These are phyloP conservation scores for Artomyces pyxidatus DNA, from an alignment of 768 basidiomycete genomes.

Conservation along the genomic window DNA sequence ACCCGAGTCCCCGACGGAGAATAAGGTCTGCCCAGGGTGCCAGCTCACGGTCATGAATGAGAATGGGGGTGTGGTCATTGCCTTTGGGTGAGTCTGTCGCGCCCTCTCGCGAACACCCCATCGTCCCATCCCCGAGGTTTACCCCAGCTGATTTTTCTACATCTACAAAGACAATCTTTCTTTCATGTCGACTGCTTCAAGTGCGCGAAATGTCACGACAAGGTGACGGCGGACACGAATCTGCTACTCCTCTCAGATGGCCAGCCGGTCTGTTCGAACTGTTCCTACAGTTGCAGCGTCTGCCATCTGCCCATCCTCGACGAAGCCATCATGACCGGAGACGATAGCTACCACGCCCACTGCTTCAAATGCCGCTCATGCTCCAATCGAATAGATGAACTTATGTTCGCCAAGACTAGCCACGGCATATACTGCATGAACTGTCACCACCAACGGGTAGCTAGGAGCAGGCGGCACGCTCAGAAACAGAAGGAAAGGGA, in stretches of 20 bases:
- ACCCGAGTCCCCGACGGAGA: slow-evolving; percentile 23
- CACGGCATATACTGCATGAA: slow-evolving; percentile 99
- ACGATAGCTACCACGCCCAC: slow-evolving; percentile 96
- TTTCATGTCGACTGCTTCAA: slow-evolving; percentile 96
- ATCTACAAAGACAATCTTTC: slow-evolving; percentile 68
- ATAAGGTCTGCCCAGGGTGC: slow-evolving; percentile 76
- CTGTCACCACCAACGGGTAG: slow-evolving; percentile 97
- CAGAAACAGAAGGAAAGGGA: slow-evolving; percentile 78
- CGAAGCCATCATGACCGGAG: slow-evolving; percentile 99
- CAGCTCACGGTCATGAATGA: slow-evolving; percentile 74
- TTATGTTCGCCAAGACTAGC: slow-evolving; percentile 96
- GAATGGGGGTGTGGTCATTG: slow-evolving; percentile 82
- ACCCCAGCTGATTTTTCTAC: neutral
- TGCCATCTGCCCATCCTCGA: slow-evolving; percentile 93
- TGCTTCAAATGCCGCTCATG: slow-evolving; percentile 99
- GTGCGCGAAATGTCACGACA: slow-evolving; percentile 90
- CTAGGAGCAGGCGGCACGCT: slow-evolving; percentile 81
- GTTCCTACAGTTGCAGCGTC: slow-evolving; percentile 93
- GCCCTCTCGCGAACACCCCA: slow-evolving; percentile 1
- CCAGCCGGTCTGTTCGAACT: slow-evolving; percentile 90
- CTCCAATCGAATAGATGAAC: slow-evolving; percentile 89
- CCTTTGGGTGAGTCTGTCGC: slow-evolving; percentile 71
- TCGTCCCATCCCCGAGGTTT: too few species aligned
- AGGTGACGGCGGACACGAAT: slow-evolving; percentile 95
- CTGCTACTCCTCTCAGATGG: slow-evolving; percentile 95